These are phyloP conservation scores for Candida taoyuanica DNA, from an alignment of 805 yeast species.

Conservation along the genomic window DNA sequence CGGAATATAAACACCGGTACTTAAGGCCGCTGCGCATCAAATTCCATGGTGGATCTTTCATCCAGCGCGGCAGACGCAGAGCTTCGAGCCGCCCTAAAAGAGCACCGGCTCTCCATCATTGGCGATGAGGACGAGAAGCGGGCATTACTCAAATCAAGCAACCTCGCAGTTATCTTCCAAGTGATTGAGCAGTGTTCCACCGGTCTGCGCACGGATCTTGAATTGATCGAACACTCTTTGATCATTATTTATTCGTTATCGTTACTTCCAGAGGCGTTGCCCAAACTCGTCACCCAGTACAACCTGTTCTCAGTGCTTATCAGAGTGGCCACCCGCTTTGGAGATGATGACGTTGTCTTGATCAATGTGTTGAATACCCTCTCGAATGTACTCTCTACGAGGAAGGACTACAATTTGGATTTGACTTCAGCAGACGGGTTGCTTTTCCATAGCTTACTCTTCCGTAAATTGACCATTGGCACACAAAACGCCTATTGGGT, in stretches of 20 bases:
- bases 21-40: too few relatives aligned
- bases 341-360: slow-evolving; percentile 7
- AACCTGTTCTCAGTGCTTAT: slow-evolving; percentile 11
- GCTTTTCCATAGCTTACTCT: slow-evolving; percentile 5
- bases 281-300: slow-evolving; percentile 11
- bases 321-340: slow-evolving; percentile 8
- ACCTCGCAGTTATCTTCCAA: slow-evolving; percentile 6
- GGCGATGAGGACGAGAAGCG: slow-evolving; percentile 24
- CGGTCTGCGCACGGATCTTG: neutral
- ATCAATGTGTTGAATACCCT: slow-evolving; percentile 9
- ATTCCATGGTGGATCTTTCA: neutral
- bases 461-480: slow-evolving; percentile 1
- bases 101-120: slow-evolving; percentile 18
- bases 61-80: slow-evolving; percentile 1
- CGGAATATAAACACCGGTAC: too few relatives aligned
- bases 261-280: slow-evolving; percentile 8
- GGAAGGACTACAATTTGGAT: slow-evolving; percentile 9
- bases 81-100: slow-evolving; percentile 9
- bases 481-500: neutral
- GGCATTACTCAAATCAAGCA: slow-evolving; percentile 8
- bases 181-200: slow-evolving; percentile 5
- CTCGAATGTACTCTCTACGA: slow-evolving; percentile 5
- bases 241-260: slow-evolving; percentile 24
- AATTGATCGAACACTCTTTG: slow-evolving; percentile 15
- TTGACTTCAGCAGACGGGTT: slow-evolving; percentile 6